Evolutionary conservation across 768 basidiomycete genomes (phyloP).

Genomic region (Chlorophyllum brunneum): DNA sequence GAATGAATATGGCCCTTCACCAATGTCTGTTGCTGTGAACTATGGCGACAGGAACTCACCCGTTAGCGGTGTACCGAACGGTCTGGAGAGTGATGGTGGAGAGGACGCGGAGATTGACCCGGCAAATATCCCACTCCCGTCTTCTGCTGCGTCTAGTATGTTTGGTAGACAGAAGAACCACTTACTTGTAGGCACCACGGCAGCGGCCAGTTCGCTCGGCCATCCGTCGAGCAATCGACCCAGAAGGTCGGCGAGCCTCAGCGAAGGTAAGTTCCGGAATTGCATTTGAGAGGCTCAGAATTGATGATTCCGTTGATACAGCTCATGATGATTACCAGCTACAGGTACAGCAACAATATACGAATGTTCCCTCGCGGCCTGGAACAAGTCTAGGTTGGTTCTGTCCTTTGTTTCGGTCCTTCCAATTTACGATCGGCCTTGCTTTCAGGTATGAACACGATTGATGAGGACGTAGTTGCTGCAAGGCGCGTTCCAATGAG

Average conservation of each 20-base stretch:
- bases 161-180: slow-evolving; percentile 19
- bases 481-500: slow-evolving; percentile 34
- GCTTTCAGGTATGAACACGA: slow-evolving; percentile 21
- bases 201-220: slow-evolving; percentile 24
- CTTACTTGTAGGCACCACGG: slow-evolving; percentile 19
- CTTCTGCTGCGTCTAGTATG: slow-evolving; percentile 19
- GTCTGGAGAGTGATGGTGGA: slow-evolving; percentile 26
- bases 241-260: slow-evolving; percentile 74
- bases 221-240: slow-evolving; percentile 51
- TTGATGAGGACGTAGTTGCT: slow-evolving; percentile 26
- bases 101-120: slow-evolving; percentile 30
- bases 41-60: slow-evolving; percentile 22
- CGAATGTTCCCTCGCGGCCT: slow-evolving; percentile 25
- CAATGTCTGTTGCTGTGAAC: background rate
- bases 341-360: slow-evolving; percentile 34
- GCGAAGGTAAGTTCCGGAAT: slow-evolving; percentile 42
- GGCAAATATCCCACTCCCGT: slow-evolving; percentile 20
- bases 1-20: slow-evolving; percentile 25
- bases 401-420: background rate
- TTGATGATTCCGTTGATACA: slow-evolving; percentile 17
- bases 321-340: slow-evolving; percentile 36
- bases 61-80: slow-evolving; percentile 14
- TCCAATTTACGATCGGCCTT: background rate
- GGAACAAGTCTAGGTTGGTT: slow-evolving; percentile 32
- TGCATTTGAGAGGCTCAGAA: background rate